Base-by-base conservation (phyloP, 225 moss, liverwort and hornwort species). In the Pleurozium schreberi region DNA sequence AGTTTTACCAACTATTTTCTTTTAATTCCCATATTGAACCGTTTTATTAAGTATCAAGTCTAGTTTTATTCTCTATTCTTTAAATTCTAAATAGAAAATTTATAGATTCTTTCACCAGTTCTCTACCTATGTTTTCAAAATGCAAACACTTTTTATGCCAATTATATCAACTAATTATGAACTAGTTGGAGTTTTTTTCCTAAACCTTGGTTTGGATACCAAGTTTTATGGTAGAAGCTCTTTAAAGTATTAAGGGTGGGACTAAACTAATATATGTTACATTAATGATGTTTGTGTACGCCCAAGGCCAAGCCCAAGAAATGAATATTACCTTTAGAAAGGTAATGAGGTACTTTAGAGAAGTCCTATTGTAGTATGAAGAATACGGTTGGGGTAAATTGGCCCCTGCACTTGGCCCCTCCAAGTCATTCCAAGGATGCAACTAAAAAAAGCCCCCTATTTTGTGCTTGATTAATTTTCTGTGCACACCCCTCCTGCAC, bases 271-370 rank as follows among this genome's bases (percentile, higher is more conserved):
- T 3, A n/a, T 71, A 28, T 23, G 8, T 40, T 13, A 40, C 14
- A n/a, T 28, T 17, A 71, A 3, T 2, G 25, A 23, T 23, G 4
- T 70, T 26, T 70, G 9, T 26, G 43, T 26, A 2, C 2, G 23
- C 1, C 3, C 6, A 3, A 15, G 1, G 14, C 5, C 1, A 1
- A 5, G 25, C 16, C 15, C 3, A 2, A 1, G 8, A 23, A 40
- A 69, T 63, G 11, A 13, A 30, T 31, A 62, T 31, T 31, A 59
- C 59, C 9, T 55, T 15, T 55, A 55, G 17, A n/a, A n/a, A n/a
- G n/a, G n/a, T n/a, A n/a, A n/a, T n/a, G n/a, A n/a, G n/a, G n/a
- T n/a, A n/a, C n/a, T n/a, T n/a, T n/a, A n/a, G n/a, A n/a, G n/a
- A n/a, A n/a, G n/a, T n/a, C n/a, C n/a, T n/a, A n/a, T n/a, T n/a